Base-by-base conservation (phyloP, 2,329 filamentous ascomycete genomes). In the Penicillium verrucosum region DNA sequence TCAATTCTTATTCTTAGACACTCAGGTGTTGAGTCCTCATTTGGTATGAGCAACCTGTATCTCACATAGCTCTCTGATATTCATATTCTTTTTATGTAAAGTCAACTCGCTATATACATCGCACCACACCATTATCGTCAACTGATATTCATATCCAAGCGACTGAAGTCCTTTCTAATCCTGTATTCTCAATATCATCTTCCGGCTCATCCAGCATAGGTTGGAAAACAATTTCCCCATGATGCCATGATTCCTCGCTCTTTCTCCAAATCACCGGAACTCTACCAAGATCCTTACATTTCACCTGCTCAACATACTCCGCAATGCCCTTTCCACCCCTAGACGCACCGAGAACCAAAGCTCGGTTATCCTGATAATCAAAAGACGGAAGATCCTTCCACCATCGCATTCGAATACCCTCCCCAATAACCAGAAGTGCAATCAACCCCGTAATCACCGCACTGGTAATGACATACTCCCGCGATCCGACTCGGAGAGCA, bases 361-460 rank as follows among this genome's bases (percentile, higher is more conserved):
- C 38, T 32, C 49, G 54, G 30, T 47, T 47, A 37, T 53, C 54
- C 14, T 47, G 54, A 29, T 57, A 57, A 37, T 53, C 54, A 38
- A 57, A 53, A 11, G 10, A 9, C 1, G 49, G 54, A n/a, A 57
- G 25, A 23, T 29, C 54, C 18, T 25, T 53, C 49, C 54, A 57
- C 21, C 54, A 44, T n/a, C 49, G 43, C 42, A 52, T 48, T 4
- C 49, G 54, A 18, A 48, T 8, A 1, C 41, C 54, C n/a, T 57
- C 54, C 6, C 23, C 43, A 4, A 53, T 23, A 8, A 53, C 43
- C n/a, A 57, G 23, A 27, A 52, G 14, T 12, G 16, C 30, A 43
- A 57, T 53, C 29, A 53, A 3, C 6, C 18, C 41, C 1, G 36
- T 42, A 12, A 57, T 47, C 6, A 27, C 18, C 10, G 42, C 42